Percentiles rank a stretch among this genome's conserved stretches.
Evolutionary conservation across 805 yeast species (phyloP).

Genomic region (Sporopachydermia quercuum): DNA sequence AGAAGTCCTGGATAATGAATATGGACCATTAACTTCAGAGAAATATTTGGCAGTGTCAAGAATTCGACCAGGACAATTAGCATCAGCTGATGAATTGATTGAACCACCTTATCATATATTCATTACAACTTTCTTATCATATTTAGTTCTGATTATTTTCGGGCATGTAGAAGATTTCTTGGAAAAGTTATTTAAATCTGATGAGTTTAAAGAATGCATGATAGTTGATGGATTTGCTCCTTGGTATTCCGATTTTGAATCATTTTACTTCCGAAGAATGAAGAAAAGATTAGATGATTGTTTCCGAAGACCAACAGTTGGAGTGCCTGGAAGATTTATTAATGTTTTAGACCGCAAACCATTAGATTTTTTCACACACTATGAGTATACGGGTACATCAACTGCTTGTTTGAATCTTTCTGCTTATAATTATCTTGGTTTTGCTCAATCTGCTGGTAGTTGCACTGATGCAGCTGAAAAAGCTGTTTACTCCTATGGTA

Average conservation of each 20-base stretch:
- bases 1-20: slow-evolving; percentile 42
- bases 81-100: slow-evolving; percentile 46
- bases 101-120: slow-evolving; percentile 78
- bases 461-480: slow-evolving; percentile 72
- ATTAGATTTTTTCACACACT: slow-evolving; percentile 47
- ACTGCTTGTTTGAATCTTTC: slow-evolving; percentile 73
- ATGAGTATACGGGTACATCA: slow-evolving; percentile 61
- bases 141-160: slow-evolving; percentile 66
- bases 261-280: slow-evolving; percentile 84
- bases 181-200: slow-evolving; percentile 59
- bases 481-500: slow-evolving; percentile 53
- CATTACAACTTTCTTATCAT: slow-evolving; percentile 72
- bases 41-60: slow-evolving; percentile 49
- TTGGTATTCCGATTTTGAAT: slow-evolving; percentile 85
- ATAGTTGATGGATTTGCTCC: slow-evolving; percentile 91
- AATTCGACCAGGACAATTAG: slow-evolving; percentile 38
- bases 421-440: slow-evolving; percentile 89
- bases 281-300: slow-evolving; percentile 87
- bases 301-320: slow-evolving; percentile 90
- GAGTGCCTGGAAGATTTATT: slow-evolving; percentile 91
- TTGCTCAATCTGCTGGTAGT: slow-evolving; percentile 86
- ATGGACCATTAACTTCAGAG: slow-evolving; percentile 52
- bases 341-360: slow-evolving; percentile 67
- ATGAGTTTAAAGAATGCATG: slow-evolving; percentile 46
- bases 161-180: slow-evolving; percentile 88